A percentile compares a stretch with the other conserved stretches of the same genome.
These are phyloP conservation scores for Arxiozyma bovina DNA, from an alignment of 1,139 yeast species.

Conservation along the genomic window DNA sequence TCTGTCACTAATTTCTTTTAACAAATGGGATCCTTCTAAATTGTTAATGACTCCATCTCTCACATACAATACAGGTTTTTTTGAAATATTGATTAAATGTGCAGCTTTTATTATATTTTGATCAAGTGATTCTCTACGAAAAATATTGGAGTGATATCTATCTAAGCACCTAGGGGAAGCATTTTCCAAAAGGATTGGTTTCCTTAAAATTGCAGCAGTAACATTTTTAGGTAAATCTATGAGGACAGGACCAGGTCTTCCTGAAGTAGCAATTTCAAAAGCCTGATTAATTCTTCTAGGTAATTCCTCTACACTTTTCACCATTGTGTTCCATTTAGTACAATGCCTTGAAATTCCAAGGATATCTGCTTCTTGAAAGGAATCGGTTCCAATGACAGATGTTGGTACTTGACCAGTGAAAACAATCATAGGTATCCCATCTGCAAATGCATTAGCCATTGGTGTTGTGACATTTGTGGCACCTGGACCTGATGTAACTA, in stretches of 20 bases:
- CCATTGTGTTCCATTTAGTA: slow-evolving; percentile 99
- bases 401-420: slow-evolving; percentile 98
- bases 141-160: slow-evolving; percentile 32
- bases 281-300: slow-evolving; percentile 97
- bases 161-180: slow-evolving; percentile 69
- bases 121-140: slow-evolving; percentile 55
- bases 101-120: slow-evolving; percentile 76
- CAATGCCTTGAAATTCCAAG: slow-evolving; percentile 94
- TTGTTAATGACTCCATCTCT: slow-evolving; percentile 85
- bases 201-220: slow-evolving; percentile 80
- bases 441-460: slow-evolving; percentile 94
- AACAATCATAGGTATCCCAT: slow-evolving; percentile 96
- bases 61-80: slow-evolving; percentile 80
- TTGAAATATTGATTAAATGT: slow-evolving; percentile 65
- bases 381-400: slow-evolving; percentile 91
- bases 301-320: slow-evolving; percentile 83
- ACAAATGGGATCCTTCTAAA: slow-evolving; percentile 68
- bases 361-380: slow-evolving; percentile 98
- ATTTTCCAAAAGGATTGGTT: slow-evolving; percentile 70
- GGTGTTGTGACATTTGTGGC: slow-evolving; percentile 97
- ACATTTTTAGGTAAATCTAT: slow-evolving; percentile 98
- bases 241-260: slow-evolving; percentile 97
- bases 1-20: slow-evolving; percentile 80
- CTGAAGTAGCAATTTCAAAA: slow-evolving; percentile 89
- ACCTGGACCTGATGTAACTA: slow-evolving; percentile 98